A percentile compares a stretch with the other conserved stretches of the same genome.
Evolutionary conservation across 257 asterid genomes (phyloP).

Genomic region (Lycium barbarum): DNA sequence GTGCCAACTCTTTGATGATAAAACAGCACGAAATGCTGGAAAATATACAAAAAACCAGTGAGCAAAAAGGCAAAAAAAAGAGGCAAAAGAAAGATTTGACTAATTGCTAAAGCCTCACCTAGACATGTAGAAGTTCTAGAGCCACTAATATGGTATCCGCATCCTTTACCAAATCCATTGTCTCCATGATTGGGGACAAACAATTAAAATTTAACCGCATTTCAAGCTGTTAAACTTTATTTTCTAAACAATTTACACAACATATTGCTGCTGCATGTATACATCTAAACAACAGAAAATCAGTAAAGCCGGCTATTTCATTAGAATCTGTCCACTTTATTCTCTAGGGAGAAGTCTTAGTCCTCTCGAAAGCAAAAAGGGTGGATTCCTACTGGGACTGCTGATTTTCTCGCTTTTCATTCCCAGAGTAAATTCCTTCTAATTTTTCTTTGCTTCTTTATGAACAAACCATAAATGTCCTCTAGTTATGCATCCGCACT

Average conservation of each 20-base stretch:
- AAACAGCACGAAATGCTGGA: neutral
- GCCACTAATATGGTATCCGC: neutral
- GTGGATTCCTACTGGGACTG: neutral
- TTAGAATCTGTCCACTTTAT: neutral
- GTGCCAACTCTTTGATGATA: neutral
- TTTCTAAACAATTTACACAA: neutral
- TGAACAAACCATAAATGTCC: neutral
- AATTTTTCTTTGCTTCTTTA: neutral
- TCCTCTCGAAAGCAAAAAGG: neutral
- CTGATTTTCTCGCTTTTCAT: neutral
- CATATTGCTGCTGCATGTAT: neutral
- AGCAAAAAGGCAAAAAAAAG: neutral
- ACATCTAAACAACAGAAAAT: neutral
- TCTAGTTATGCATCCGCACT: neutral
- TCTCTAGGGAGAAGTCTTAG: neutral
- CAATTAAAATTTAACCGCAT: neutral
- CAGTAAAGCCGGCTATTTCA: neutral
- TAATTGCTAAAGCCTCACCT: neutral
- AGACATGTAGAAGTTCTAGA: neutral
- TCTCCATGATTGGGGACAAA: neutral
- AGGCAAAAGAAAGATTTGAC: neutral
- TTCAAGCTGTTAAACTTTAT: neutral
- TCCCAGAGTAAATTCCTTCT: neutral
- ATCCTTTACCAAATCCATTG: neutral
- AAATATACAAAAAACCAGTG: neutral